Evolutionary conservation across 83 land plant species (phyloP).

Genomic region (Picea abies): DNA sequence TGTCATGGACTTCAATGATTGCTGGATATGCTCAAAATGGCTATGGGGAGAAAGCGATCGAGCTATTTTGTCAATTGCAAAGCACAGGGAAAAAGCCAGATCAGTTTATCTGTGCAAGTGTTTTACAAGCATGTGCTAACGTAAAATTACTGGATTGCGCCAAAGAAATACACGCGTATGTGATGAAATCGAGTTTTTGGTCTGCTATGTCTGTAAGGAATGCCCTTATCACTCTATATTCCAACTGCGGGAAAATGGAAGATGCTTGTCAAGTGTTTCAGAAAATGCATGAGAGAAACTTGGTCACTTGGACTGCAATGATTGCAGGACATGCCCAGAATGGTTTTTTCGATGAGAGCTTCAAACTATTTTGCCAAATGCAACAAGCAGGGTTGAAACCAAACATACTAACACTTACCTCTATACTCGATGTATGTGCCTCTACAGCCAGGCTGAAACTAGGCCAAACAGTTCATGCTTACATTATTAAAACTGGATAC

Average conservation of each 20-base stretch:
- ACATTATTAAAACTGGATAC: constrained; percentile 18
- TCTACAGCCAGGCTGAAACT: constrained; percentile 6
- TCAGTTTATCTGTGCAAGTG: constrained; percentile 25
- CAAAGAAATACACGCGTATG: constrained; percentile 24
- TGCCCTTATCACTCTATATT: constrained; percentile 30
- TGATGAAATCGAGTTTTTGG: constrained; percentile 5
- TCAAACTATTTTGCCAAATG: constrained; percentile 29
- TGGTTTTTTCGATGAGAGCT: constrained; percentile 14
- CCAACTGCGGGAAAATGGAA: constrained; percentile 18
- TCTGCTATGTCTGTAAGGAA: not conserved
- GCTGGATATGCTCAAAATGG: constrained; percentile 30
- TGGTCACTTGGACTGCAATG: constrained; percentile 33
- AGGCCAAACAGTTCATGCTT: constrained; percentile 34
- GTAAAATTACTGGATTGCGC: not conserved
- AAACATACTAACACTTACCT: constrained; percentile 23
- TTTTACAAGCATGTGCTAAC: constrained; percentile 22
- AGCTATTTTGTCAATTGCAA: constrained; percentile 24
- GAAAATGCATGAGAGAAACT: constrained; percentile 19
- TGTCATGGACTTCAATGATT: constrained; percentile 41
- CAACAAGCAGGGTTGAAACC: constrained; percentile 20
- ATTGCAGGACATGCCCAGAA: constrained; percentile 36
- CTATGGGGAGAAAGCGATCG: constrained; percentile 10
- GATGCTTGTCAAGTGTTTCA: constrained; percentile 26
- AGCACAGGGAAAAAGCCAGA: constrained; percentile 29
- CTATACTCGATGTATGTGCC: constrained; percentile 28